Evolutionary conservation across 2,329 filamentous ascomycete genomes (phyloP), one percentile per base, ranked within the genome.

Genomic region (Pseudodiploospora longispora): DNA sequence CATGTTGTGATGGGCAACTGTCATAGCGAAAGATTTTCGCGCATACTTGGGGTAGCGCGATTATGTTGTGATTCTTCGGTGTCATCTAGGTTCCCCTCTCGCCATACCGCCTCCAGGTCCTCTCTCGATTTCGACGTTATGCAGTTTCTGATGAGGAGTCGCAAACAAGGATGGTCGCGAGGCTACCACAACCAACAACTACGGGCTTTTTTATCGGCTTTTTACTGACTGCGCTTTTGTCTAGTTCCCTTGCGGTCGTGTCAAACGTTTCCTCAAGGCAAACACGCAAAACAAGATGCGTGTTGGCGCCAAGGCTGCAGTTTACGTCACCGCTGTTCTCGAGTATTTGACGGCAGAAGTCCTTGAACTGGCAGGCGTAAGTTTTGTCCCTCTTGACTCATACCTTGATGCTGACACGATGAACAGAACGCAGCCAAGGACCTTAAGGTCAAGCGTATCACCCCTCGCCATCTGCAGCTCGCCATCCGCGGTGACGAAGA

Each of bases 231-330:
- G 19, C 36, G 30, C 37, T 37, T 32, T 10, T 38, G 10, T 54
- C 47, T 64, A 98, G 93, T 98, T 98, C 68, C 93, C 93, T 50
- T 98, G 93, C 67, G 93, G 93, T 72, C 93, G 93, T 84, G 93
- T 98, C 71, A 98, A 98, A 85, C 90, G 93, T 74, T 97, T 97
- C 75, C 78, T 98, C 65, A 96, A 97, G 81, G 89, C 88, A 69
- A 96, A 96, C 74, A 97, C 93, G 40, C 93, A 97, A 67, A 94
- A 96, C 74, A 97, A 97, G 78, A 97, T 96, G 87, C 91, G 93
- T 70, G 94, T 98, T 55, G 93, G 93, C 59, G 93, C 91, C 62
- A 97, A 97, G 77, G 93, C 93, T 53, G 90, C 93, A 55, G 93
- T 98, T 59, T 98, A 98, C 66, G 88, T 97, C 51, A 97, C 93